Conservation (phyloP, 106 monocot genomes). For the Narthecium ossifragum region DNA sequence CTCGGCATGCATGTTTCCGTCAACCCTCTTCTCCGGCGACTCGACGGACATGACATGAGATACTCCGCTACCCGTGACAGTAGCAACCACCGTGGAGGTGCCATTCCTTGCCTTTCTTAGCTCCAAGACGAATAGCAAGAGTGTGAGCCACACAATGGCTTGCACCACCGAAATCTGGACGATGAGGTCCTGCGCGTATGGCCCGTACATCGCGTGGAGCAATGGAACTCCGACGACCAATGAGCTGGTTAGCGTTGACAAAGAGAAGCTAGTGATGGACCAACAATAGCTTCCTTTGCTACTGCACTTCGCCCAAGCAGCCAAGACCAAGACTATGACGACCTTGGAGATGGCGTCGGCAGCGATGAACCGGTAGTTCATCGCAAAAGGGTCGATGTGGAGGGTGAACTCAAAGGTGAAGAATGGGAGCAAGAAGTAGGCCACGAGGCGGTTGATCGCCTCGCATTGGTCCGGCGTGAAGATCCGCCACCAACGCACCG, state of each 20-base stretch:
- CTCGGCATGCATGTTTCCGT: neutral
- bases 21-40: neutral
- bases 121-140: conserved; percentile 66
- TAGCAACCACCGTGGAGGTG: neutral
- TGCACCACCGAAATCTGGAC: conserved; percentile 74
- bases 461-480: conserved; percentile 69
- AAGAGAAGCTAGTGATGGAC: conserved; percentile 50
- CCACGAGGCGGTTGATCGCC: conserved; percentile 61
- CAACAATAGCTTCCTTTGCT: conserved; percentile 31
- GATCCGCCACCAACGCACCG: conserved; percentile 72
- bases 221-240: conserved; percentile 48
- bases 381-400: conserved; percentile 47
- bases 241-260: conserved; percentile 41
- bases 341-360: conserved; percentile 69
- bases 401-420: conserved; percentile 75
- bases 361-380: conserved; percentile 54
- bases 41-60: neutral
- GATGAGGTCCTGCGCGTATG: conserved; percentile 45
- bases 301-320: conserved; percentile 28
- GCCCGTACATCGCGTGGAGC: conserved; percentile 45
- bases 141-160: conserved; percentile 54
- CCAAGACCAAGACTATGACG: conserved; percentile 17
- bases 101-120: conserved; percentile 26
- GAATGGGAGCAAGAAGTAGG: conserved; percentile 70
- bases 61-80: neutral